Evolutionary conservation across 2,329 filamentous ascomycete species (phyloP).

Genomic region (Botryotinia convoluta): DNA sequence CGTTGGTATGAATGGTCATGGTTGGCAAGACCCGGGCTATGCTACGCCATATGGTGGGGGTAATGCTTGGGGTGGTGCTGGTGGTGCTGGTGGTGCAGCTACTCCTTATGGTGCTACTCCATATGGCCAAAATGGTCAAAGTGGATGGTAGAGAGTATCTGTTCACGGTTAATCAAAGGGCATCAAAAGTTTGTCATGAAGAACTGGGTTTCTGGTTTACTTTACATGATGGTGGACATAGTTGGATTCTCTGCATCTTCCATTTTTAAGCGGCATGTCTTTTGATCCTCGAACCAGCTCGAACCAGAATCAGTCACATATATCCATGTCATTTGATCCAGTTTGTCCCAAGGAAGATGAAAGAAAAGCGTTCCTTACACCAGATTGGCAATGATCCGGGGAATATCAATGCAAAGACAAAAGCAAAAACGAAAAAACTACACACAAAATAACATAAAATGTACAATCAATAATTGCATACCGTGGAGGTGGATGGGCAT

Average conservation of each 20-base stretch:
- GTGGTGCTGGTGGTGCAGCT: slow-evolving; percentile 52
- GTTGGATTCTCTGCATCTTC: not conserved
- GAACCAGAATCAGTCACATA: not conserved
- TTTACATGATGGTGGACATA: not conserved
- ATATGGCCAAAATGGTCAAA: slow-evolving; percentile 48
- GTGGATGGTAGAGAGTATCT: slow-evolving; percentile 28
- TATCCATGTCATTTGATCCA: not conserved
- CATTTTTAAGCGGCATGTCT: not conserved
- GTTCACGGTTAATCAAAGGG: not conserved
- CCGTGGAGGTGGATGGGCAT: not conserved
- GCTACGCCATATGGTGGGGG: slow-evolving; percentile 66
- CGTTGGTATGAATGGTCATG: slow-evolving; percentile 51
- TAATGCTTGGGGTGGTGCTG: slow-evolving; percentile 65
- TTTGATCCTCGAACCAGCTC: not conserved
- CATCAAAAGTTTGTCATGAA: not conserved
- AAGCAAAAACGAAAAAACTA: not conserved
- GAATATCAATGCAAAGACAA: not conserved
- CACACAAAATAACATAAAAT: not conserved
- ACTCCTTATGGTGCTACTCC: slow-evolving; percentile 61
- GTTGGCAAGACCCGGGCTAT: slow-evolving; percentile 61
- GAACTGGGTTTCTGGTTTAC: not conserved
- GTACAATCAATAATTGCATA: slow-evolving; percentile 13
- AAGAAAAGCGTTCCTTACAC: not conserved
- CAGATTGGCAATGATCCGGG: no score
- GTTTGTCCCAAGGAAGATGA: not conserved